phyloP scores from a whole-genome alignment of 495 filamentous ascomycete species.

The Pyronema domesticum region DNA sequence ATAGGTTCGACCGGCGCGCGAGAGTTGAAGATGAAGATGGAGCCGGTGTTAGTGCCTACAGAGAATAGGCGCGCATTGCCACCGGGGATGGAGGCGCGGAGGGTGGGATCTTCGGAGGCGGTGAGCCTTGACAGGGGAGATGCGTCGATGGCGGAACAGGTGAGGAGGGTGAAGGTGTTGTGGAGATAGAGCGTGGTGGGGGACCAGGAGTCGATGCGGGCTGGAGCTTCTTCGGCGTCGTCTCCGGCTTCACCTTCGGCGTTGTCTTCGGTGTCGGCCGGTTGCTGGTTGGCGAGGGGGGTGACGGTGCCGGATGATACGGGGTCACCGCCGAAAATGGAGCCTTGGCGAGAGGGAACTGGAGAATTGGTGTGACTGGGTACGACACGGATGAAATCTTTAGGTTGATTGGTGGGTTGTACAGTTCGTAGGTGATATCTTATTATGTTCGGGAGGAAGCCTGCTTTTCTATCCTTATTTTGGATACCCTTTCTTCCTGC shows the following conservation, averaged over 20 bases:
- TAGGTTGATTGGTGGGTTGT: background rate
- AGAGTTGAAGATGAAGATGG: conserved; percentile 69
- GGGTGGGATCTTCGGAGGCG: conserved; percentile 51
- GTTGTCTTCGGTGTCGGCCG: conserved; percentile 5
- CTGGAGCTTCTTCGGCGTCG: background rate
- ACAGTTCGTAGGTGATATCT: conserved; percentile 16
- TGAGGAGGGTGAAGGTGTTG: conserved; percentile 40
- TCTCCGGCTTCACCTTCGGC: conserved; percentile 9
- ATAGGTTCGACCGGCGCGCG: conserved; percentile 33
- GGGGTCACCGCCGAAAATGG: background rate
- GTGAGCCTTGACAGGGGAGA: conserved; percentile 55
- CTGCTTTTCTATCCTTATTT: conserved; percentile 22
- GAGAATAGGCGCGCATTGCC: conserved; percentile 45
- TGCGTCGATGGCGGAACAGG: conserved; percentile 53
- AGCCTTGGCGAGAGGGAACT: background rate
- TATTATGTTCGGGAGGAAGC: conserved; percentile 17
- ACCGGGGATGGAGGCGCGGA: background rate
- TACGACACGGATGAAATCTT: background rate
- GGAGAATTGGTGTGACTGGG: background rate
- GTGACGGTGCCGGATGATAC: background rate
- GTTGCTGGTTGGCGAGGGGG: conserved; percentile 2
- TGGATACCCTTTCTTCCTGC: conserved; percentile 52
- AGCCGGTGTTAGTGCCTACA: conserved; percentile 61
- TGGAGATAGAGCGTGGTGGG: conserved; percentile 40
- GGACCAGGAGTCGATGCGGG: conserved; percentile 31